Base-by-base conservation (phyloP, 2,329 filamentous ascomycete species). In the Ilyonectria robusta region DNA sequence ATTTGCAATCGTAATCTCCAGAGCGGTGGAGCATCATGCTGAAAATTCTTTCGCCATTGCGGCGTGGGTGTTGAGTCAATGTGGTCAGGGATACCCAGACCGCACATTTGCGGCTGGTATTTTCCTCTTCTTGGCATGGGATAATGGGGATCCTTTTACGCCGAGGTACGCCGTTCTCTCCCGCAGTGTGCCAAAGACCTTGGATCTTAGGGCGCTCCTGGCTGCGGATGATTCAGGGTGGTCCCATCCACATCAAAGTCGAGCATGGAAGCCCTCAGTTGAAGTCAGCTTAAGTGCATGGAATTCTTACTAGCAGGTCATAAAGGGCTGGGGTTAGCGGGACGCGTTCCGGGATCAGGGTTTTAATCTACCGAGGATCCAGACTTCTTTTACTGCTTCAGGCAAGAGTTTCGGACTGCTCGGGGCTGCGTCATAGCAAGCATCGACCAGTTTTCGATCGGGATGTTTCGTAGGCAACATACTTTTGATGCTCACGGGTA, bases 21-120 rank as follows among this genome's bases (percentile, higher is more conserved):
- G 65, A 69, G 33, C 53, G 66, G 74, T 75, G 74, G 72, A 75
- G 68, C 72, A 61, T 66, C 53, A 64, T 70, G 67, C 60, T 70
- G 68, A 66, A 75, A 42, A 75, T 59, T 66, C 70, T 69, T 71
- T 70, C 64, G 56, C 65, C 50, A 65, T 70, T 55, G 55, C 48
- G 59, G 62, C 69, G 67, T 62, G 62, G 62, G 66, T 59, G 62
- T 61, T 67, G 64, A 54, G 50, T 72, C 59, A 54, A 65, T 55
- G 8, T 66, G 46, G 65, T 66, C 73, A 75, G 72, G 73, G 73
- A 73, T 75, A 61, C 65, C 69, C 47, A 68, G 73, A 73, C 73
- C 71, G 67, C 73, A 71, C 66, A 66, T 73, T 75, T 59, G 62
- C 57, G 59, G 62, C 51, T 66, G 61, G 65, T 57, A 68, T 47